Evolutionary conservation across 768 basidiomycete species (phyloP).

Genomic region (Atractiella rhizophila): DNA sequence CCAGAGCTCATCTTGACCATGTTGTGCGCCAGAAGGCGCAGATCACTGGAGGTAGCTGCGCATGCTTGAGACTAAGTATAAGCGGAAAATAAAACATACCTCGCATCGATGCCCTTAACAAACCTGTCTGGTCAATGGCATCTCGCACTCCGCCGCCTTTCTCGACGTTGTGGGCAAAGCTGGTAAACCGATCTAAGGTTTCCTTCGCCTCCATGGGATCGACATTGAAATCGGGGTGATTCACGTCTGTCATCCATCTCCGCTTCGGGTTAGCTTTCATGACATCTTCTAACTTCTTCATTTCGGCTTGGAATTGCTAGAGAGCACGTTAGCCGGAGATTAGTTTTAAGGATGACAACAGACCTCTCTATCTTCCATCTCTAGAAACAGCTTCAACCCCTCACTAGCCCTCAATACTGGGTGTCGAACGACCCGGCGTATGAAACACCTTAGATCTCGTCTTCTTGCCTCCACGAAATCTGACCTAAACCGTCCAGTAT

Average conservation of each 20-base stretch:
- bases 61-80: no score
- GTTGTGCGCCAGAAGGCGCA: no score
- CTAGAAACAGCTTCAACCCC: conserved; percentile 49
- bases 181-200: conserved; percentile 35
- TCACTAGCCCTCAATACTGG: conserved; percentile 56
- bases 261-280: no score
- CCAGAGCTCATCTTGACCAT: background rate
- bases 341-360: conserved; percentile 16
- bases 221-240: conserved; percentile 61
- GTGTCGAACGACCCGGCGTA: conserved; percentile 42
- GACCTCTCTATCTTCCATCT: conserved; percentile 48
- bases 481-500: conserved; percentile 48
- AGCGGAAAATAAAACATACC: conserved; percentile 32
- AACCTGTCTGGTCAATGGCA: conserved; percentile 36
- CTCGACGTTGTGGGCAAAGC: conserved; percentile 39
- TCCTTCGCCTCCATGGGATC: conserved; percentile 45
- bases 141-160: conserved; percentile 30
- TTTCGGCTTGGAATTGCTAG: no score
- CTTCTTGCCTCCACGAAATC: conserved; percentile 62
- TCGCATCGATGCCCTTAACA: conserved; percentile 38
- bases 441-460: conserved; percentile 54
- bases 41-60: no score
- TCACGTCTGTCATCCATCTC: conserved; percentile 56
- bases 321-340: background rate
- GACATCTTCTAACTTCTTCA: no score